A percentile compares a stretch with the other conserved stretches of the same genome.
These are phyloP conservation scores for Borovskyia barvae DNA, from an alignment of 208 protist genomes.

Conservation along the genomic window DNA sequence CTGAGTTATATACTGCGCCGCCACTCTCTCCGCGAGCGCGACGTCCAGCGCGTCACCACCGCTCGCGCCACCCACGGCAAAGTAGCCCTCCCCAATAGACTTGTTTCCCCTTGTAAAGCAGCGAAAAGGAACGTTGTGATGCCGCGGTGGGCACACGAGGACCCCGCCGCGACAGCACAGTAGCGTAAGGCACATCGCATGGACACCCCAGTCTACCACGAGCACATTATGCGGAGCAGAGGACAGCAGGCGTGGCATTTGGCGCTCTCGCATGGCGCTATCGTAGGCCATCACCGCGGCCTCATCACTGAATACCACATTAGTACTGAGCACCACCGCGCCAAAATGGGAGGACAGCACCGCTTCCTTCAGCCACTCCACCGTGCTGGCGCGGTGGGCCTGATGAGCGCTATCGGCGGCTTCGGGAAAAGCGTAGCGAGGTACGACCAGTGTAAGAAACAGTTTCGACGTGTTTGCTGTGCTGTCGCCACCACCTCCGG, in stretches of 20 bases:
- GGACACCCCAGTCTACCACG: slow-evolving; percentile 82
- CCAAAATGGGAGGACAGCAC: slow-evolving; percentile 61
- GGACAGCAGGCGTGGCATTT: slow-evolving; percentile 23
- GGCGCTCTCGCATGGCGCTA: slow-evolving; percentile 22
- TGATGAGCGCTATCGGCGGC: slow-evolving; percentile 6
- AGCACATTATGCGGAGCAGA: slow-evolving; percentile 43
- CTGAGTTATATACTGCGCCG: slow-evolving; percentile 66
- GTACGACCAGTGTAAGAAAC: slow-evolving; percentile 75
- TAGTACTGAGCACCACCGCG: slow-evolving; percentile 37
- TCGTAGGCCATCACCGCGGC: slow-evolving; percentile 61
- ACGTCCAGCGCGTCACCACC: slow-evolving; percentile 74
- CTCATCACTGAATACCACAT: slow-evolving; percentile 78
- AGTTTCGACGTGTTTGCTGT: slow-evolving; percentile 19
- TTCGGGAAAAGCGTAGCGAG: slow-evolving; percentile 65
- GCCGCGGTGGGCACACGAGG: slow-evolving; percentile 27
- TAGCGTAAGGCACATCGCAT: slow-evolving; percentile 54
- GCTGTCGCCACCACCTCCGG: background rate
- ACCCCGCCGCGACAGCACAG: slow-evolving; percentile 52
- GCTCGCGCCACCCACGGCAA: slow-evolving; percentile 12
- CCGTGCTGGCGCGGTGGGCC: slow-evolving; percentile 8
- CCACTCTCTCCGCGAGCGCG: slow-evolving; percentile 64
- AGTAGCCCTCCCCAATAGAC: slow-evolving; percentile 19
- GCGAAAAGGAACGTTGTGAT: slow-evolving; percentile 28
- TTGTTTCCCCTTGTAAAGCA: slow-evolving; percentile 26
- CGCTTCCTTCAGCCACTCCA: slow-evolving; percentile 71